These are phyloP conservation scores for Mortierella polycephala DNA, from an alignment of 371 early-diverging fungal genomes.

Conservation along the genomic window DNA sequence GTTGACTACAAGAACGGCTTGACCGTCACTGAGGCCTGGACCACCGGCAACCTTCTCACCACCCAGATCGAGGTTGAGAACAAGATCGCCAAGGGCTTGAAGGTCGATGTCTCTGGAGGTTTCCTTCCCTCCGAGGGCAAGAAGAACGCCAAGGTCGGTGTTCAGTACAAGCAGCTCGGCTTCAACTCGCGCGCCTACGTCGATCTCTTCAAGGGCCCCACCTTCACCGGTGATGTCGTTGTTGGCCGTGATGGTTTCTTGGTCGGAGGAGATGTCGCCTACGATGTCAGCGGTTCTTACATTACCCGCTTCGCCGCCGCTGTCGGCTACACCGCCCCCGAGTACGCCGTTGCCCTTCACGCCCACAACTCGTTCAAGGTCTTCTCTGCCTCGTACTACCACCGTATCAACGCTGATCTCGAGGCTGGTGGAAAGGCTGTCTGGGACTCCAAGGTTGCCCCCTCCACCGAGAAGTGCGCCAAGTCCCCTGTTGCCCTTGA, in stretches of 20 bases:
- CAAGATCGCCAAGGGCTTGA: constrained; percentile 88
- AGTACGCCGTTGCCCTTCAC: constrained; percentile 90
- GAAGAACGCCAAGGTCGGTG: constrained; percentile 78
- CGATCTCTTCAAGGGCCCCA: constrained; percentile 87
- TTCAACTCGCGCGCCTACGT: constrained; percentile 76
- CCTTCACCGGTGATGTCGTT: constrained; percentile 78
- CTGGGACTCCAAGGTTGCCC: constrained; percentile 84
- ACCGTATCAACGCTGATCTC: constrained; percentile 87
- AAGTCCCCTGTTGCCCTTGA: constrained; percentile 83
- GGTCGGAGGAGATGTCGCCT: constrained; percentile 92
- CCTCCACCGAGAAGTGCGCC: constrained; percentile 41
- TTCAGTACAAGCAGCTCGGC: constrained; percentile 87
- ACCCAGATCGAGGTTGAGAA: constrained; percentile 94
- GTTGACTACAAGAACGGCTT: constrained; percentile 92
- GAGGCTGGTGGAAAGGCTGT: constrained; percentile 95
- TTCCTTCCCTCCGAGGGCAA: constrained; percentile 60
- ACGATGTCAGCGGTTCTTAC: constrained; percentile 88
- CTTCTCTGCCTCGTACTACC: constrained; percentile 95
- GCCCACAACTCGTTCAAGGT: constrained; percentile 71
- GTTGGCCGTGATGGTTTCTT: constrained; percentile 88
- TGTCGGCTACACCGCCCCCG: constrained; percentile 86
- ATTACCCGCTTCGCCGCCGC: constrained; percentile 90
- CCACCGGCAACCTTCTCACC: constrained; percentile 91
- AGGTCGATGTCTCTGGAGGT: constrained; percentile 74
- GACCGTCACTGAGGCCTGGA: constrained; percentile 95